A percentile compares a stretch with the other conserved stretches of the same genome.
These are phyloP conservation scores for Pythium dissimile DNA, from an alignment of 352 stramenopile genomes.

Conservation along the genomic window DNA sequence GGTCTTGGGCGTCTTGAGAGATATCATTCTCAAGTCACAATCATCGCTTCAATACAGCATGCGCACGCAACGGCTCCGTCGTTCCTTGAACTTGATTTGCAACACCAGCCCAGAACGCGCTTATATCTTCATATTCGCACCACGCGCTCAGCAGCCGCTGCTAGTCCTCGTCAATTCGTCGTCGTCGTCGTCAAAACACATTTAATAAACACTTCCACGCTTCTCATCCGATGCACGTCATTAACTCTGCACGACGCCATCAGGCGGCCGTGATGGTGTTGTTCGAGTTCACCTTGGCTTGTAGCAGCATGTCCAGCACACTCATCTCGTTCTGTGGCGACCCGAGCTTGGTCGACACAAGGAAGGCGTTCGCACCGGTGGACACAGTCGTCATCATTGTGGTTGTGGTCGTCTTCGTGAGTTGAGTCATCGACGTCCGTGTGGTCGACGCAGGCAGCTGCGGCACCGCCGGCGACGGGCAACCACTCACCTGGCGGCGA, in stretches of 20 bases:
- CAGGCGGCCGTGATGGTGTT: slow-evolving; percentile 18
- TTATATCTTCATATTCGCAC: slow-evolving; percentile 1
- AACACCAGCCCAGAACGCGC: background rate
- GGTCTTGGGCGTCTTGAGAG: background rate
- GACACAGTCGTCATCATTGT: slow-evolving; percentile 1
- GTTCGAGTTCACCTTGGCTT: slow-evolving; percentile 5
- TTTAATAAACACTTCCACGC: slow-evolving; percentile 4
- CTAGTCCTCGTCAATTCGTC: background rate
- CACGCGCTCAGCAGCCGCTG: background rate
- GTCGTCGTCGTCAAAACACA: background rate
- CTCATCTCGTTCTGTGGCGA: slow-evolving; percentile 1
- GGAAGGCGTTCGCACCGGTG: background rate
- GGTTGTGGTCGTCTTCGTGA: slow-evolving; percentile 15
- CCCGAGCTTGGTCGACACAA: slow-evolving; percentile 14
- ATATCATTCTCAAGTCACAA: background rate
- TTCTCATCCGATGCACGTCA: background rate
- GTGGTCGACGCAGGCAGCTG: background rate
- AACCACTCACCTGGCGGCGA: slow-evolving; percentile 37
- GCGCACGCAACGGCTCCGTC: background rate
- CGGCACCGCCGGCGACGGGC: background rate
- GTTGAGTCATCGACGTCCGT: background rate
- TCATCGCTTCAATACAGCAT: slow-evolving; percentile 6
- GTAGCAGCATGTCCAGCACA: slow-evolving; percentile 11
- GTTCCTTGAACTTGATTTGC: background rate
- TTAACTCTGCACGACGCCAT: background rate